These are phyloP conservation scores for Ceratocystiopsis brevicomis DNA, from an alignment of 2,329 filamentous ascomycete species.

Conservation along the genomic window DNA sequence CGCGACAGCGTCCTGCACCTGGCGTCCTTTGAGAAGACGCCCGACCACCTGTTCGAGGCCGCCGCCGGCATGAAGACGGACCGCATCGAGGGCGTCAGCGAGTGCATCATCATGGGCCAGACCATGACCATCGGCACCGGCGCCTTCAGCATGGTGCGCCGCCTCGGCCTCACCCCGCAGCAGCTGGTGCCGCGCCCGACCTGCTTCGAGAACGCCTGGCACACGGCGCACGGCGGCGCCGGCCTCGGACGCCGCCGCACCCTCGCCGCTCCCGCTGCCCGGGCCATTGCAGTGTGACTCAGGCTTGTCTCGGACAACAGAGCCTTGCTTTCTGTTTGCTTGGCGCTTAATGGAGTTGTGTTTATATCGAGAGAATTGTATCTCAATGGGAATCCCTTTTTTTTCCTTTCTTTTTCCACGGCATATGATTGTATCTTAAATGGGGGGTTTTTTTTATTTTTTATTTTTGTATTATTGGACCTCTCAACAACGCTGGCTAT, in stretches of 20 bases:
- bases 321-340: background rate
- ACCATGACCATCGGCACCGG: conserved; percentile 83
- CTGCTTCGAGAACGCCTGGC: conserved; percentile 53
- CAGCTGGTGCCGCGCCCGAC: conserved; percentile 41
- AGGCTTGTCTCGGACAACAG: too few species aligned
- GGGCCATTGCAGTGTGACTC: too few species aligned
- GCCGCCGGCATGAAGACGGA: conserved; percentile 85
- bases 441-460: background rate
- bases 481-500: too few species aligned
- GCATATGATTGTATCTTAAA: background rate
- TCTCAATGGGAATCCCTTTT: too few species aligned
- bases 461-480: too few species aligned
- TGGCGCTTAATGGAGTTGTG: background rate
- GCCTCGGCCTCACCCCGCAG: conserved; percentile 45
- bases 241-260: background rate
- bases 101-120: conserved; percentile 98
- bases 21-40: conserved; percentile 94
- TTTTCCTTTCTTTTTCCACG: too few species aligned
- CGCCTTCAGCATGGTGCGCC: conserved; percentile 71
- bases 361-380: background rate
- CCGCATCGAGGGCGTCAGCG: conserved; percentile 77
- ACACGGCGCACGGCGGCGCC: conserved; percentile 1
- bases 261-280: too few species aligned
- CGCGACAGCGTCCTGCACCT: conserved; percentile 84
- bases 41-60: conserved; percentile 90